These are phyloP conservation scores for Mycena chlorophos DNA, from an alignment of 768 basidiomycete genomes.

Conservation along the genomic window DNA sequence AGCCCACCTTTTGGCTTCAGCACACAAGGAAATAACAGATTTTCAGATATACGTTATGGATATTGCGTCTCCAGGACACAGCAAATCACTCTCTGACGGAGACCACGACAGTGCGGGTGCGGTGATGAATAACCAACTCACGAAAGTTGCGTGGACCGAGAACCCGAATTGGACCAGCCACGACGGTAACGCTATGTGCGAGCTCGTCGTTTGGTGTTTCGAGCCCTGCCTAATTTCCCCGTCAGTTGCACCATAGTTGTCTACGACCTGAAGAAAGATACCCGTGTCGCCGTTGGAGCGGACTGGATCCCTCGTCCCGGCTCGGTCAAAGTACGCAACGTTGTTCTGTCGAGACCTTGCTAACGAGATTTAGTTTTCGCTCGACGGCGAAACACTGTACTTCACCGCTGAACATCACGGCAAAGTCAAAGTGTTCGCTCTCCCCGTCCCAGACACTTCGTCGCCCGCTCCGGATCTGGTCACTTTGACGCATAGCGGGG, in stretches of 20 bases:
- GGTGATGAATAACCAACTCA: slow-evolving; percentile 62
- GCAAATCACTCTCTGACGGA: slow-evolving; percentile 59
- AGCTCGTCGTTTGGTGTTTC: slow-evolving; percentile 72
- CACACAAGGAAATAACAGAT: no score
- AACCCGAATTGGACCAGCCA: slow-evolving; percentile 77
- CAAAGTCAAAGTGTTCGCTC: slow-evolving; percentile 67
- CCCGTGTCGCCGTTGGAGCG: no score
- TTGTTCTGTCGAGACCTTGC: neutral
- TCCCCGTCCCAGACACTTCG: slow-evolving; percentile 69
- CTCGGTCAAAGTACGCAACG: slow-evolving; percentile 50
- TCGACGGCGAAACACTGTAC: slow-evolving; percentile 67
- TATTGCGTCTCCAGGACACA: slow-evolving; percentile 81
- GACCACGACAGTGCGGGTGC: slow-evolving; percentile 41
- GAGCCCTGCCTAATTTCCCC: no score
- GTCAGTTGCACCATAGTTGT: no score
- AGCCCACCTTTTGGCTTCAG: no score
- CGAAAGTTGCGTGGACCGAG: slow-evolving; percentile 87
- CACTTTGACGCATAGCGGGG: slow-evolving; percentile 56
- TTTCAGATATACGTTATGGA: slow-evolving; percentile 62
- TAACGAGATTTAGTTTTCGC: slow-evolving; percentile 67
- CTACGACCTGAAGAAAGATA: no score
- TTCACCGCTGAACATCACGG: slow-evolving; percentile 78
- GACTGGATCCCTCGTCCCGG: neutral
- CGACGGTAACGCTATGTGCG: no score
- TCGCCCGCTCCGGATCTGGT: slow-evolving; percentile 47